These are phyloP conservation scores for Hypoxylon sp. DNA, from an alignment of 2,329 filamentous ascomycete species.

Conservation along the genomic window DNA sequence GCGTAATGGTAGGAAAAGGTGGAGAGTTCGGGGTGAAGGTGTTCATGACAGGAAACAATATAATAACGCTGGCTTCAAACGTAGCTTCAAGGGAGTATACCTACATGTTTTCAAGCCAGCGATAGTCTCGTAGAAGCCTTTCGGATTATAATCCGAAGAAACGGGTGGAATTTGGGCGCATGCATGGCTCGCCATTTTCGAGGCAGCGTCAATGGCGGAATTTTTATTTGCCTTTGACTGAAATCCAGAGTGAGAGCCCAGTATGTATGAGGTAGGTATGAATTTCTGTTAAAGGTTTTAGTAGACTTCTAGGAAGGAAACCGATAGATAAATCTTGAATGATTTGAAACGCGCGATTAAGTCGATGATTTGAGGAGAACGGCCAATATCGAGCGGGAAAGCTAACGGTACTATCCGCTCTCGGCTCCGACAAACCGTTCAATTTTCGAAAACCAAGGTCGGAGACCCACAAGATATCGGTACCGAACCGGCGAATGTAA, in stretches of 20 bases:
- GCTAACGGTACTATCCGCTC: constrained; percentile 11
- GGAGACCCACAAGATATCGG: constrained; percentile 1
- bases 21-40: background rate
- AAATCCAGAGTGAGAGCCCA: no score
- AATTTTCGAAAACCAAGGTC: background rate
- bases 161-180: constrained; percentile 58
- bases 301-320: no score
- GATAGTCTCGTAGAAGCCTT: constrained; percentile 60
- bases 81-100: constrained; percentile 21
- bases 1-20: background rate
- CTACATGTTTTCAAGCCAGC: constrained; percentile 61
- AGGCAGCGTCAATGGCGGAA: background rate
- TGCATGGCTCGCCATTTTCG: constrained; percentile 43
- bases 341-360: background rate
- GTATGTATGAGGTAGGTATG: no score
- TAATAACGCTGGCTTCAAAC: background rate
- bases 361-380: background rate
- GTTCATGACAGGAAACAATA: background rate
- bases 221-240: no score
- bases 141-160: constrained; percentile 57
- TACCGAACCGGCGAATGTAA: constrained; percentile 19
- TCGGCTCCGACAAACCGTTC: constrained; percentile 28
- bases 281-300: no score
- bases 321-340: background rate
- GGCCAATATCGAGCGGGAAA: background rate